phyloP scores from a whole-genome alignment of 164 flowering plant genomes.

The Aristolochia californica region DNA sequence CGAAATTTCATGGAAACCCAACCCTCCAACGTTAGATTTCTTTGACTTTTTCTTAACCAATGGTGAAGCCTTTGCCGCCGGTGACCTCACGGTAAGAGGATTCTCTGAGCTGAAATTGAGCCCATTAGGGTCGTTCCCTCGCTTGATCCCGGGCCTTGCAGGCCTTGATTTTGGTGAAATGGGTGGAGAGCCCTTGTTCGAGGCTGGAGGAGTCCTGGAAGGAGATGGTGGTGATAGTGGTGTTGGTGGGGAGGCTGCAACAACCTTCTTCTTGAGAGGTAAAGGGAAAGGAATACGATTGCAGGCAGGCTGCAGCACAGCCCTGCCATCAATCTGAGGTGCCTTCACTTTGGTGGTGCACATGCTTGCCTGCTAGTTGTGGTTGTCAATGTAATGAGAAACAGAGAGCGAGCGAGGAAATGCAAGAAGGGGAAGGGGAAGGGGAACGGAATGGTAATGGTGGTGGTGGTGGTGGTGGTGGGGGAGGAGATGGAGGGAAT shows the following conservation, averaged over 20 bases:
- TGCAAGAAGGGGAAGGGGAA: too few relatives aligned
- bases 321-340: conserved; percentile 38
- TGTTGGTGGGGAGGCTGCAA: conserved; percentile 13
- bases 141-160: conserved; percentile 28
- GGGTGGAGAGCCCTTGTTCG: conserved; percentile 18
- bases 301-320: conserved; percentile 59
- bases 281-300: conserved; percentile 30
- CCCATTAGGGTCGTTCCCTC: conserved; percentile 33
- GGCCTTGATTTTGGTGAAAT: conserved; percentile 40
- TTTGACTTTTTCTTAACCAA: conserved; percentile 30
- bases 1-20: conserved; percentile 1
- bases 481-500: conserved; percentile 3
- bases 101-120: conserved; percentile 37
- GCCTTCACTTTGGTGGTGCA: conserved; percentile 35
- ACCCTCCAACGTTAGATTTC: conserved; percentile 8
- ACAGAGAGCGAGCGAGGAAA: not conserved
- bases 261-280: conserved; percentile 22
- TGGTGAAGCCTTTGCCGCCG: conserved; percentile 8
- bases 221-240: too few relatives aligned
- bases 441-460: not conserved
- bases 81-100: conserved; percentile 14
- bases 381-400: not conserved
- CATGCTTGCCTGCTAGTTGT: conserved; percentile 16
- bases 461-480: too few relatives aligned
- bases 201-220: conserved; percentile 7